Evolutionary conservation across 2,329 filamentous ascomycete genomes (phyloP).

Genomic region (Fusarium abutilonis): DNA sequence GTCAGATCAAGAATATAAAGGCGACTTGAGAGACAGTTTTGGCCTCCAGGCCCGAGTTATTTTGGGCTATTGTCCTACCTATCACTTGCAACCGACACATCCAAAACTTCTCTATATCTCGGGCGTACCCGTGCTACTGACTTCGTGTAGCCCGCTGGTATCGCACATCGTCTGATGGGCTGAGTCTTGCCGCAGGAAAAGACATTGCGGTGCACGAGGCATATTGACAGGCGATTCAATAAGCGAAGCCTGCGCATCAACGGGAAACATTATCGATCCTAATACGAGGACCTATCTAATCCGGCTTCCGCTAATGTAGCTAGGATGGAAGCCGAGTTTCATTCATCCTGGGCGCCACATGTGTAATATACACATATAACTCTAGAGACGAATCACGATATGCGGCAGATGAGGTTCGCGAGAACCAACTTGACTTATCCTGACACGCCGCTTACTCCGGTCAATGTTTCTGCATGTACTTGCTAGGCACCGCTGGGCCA

Average conservation of each 20-base stretch:
- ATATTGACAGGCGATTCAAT: constrained; percentile 35
- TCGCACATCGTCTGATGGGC: constrained; percentile 34
- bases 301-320: constrained; percentile 30
- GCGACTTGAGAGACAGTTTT: neutral
- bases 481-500: constrained; percentile 6
- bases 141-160: constrained; percentile 20
- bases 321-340: constrained; percentile 25
- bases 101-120: constrained; percentile 5
- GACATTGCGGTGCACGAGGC: constrained; percentile 24
- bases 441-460: constrained; percentile 3
- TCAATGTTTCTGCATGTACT: constrained; percentile 9
- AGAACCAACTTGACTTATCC: neutral
- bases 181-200: constrained; percentile 34
- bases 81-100: constrained; percentile 20
- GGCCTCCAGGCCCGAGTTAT: constrained; percentile 19
- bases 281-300: constrained; percentile 19
- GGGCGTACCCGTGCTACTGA: constrained; percentile 24
- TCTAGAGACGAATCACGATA: neutral
- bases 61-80: constrained; percentile 23
- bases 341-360: constrained; percentile 34
- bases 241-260: constrained; percentile 38
- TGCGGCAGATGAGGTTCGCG: constrained; percentile 10
- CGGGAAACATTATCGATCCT: constrained; percentile 20
- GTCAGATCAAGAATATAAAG: neutral
- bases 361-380: constrained; percentile 30